phyloP scores from a whole-genome alignment of 2,329 filamentous ascomycete genomes.

The Pyricularia sp. region DNA sequence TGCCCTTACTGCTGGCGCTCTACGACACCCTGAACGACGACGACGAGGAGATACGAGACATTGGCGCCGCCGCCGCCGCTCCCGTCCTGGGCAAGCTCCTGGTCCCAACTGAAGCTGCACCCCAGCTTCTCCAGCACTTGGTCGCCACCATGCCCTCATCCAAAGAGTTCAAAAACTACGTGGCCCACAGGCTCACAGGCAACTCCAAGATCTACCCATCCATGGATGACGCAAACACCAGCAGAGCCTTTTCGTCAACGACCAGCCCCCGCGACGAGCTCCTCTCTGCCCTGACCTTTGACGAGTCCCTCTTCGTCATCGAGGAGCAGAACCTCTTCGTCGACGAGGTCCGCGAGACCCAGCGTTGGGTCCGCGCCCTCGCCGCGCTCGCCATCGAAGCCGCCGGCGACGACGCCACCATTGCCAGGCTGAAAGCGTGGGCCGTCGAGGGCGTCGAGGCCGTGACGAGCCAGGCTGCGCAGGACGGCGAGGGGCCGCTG shows the following conservation, averaged over 20 bases:
- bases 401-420: constrained; percentile 10
- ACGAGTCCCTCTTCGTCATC: constrained; percentile 68
- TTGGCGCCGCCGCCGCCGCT: constrained; percentile 43
- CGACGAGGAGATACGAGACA: constrained; percentile 75
- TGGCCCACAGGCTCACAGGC: constrained; percentile 33
- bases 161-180: constrained; percentile 27
- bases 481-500: constrained; percentile 49
- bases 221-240: background rate
- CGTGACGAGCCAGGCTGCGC: constrained; percentile 22
- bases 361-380: constrained; percentile 55
- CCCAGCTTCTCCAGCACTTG: constrained; percentile 34
- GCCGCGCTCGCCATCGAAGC: constrained; percentile 14
- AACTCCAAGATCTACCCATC: background rate
- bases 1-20: constrained; percentile 53
- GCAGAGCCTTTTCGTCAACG: background rate
- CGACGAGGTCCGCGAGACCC: constrained; percentile 67
- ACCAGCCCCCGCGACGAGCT: constrained; percentile 29
- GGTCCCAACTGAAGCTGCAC: constrained; percentile 37
- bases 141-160: constrained; percentile 20
- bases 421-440: constrained; percentile 32
- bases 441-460: constrained; percentile 35
- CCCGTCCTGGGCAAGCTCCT: constrained; percentile 32
- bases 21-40: constrained; percentile 81
- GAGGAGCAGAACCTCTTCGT: constrained; percentile 95
- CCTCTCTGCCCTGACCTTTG: constrained; percentile 35